phyloP scores from a whole-genome alignment of 1,139 yeast genomes.

The Diutina rugosa region DNA sequence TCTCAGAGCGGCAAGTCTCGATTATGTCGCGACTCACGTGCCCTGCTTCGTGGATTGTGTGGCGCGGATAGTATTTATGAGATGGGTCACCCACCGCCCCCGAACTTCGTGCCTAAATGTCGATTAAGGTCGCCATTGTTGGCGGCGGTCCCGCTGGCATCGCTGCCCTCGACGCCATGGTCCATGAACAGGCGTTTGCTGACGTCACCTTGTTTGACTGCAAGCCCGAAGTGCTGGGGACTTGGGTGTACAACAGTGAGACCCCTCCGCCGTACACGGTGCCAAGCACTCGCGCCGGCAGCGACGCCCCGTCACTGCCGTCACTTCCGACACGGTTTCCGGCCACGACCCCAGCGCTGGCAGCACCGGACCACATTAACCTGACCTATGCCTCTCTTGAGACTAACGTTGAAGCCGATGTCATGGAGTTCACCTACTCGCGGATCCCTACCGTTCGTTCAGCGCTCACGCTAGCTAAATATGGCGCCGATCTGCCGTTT shows the following conservation, averaged over 20 bases:
- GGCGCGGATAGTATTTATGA: no score
- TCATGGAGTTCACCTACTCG: not conserved
- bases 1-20: no score
- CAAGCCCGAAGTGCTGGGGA: not conserved
- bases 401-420: not conserved
- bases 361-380: not conserved
- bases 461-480: not conserved
- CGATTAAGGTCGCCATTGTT: not conserved
- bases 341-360: not conserved
- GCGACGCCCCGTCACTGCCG: not conserved
- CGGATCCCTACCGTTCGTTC: not conserved
- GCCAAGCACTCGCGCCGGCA: not conserved
- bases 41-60: no score
- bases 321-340: not conserved
- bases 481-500: not conserved
- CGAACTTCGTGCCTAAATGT: no score
- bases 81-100: no score
- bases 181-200: not conserved
- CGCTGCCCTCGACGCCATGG: not conserved
- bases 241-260: not conserved
- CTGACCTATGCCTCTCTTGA: not conserved
- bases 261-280: not conserved
- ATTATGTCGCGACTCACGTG: no score
- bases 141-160: slow-evolving; percentile 1
- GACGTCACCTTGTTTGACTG: not conserved